Evolutionary conservation across 768 basidiomycete species (phyloP), one percentile per base, ranked within the genome.

Genomic region (Leccinum pellstonianum): DNA sequence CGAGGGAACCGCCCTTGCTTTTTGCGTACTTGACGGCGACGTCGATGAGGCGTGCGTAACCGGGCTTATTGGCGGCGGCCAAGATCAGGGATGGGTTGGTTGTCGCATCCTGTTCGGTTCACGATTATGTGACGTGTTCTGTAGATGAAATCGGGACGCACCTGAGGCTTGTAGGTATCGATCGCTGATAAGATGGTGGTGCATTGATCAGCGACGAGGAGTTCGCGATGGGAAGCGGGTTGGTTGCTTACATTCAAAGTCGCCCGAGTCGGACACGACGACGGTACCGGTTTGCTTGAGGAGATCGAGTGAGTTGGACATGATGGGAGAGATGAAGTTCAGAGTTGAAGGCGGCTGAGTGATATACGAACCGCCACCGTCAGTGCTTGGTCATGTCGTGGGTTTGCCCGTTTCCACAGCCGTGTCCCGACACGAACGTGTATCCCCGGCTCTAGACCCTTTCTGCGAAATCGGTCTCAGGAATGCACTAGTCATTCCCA

Each of bases 221-320:
- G 64, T 21, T 49, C 50, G 52, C 47, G 64, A 38, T 47, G 15
- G 9, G 35, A 46, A 23, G 53, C 14, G 60, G 46, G 10, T 23
- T 4, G 66, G 79, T 70, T 59, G 23, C 23, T 23, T 23, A 81
- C 93, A 83, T 77, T 91, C 92, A 73, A 97, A 96, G 78, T 97
- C 95, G 57, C 95, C 96, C 59, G 94, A 95, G 82, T 99, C 96
- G 52, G 93, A 95, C 71, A 96, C 94, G 77, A 98, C 95, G 75
- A 91, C 85, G 72, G 96, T 98, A 70, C 95, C 96, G 69, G 91
- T 90, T 67, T 88, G 83, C 73, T 96, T 96, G 73, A 96, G 90
- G 61, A 75, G 77, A 70, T 92, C 91, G 67, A 93, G 87, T 51
- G 91, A 90, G 69, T 81, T 91, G 62, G 88, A 80, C 90, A 91